Evolutionary conservation across 805 yeast species (phyloP).

Genomic region (Teunomyces tritomae): DNA sequence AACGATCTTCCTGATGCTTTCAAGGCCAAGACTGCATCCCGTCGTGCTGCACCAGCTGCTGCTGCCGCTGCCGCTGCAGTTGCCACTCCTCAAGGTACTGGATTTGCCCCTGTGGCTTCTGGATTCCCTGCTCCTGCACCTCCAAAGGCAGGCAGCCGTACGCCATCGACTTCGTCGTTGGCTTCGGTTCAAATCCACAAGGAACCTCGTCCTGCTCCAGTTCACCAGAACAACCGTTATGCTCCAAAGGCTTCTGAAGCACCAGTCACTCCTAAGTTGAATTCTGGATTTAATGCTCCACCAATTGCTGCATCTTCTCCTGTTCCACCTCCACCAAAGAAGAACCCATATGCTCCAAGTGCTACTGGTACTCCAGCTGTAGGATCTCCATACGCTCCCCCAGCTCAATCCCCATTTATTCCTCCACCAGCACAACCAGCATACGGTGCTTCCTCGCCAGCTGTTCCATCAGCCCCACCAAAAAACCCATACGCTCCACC

Average conservation of each 20-base stretch:
- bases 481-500: constrained; percentile 40
- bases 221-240: constrained; percentile 30
- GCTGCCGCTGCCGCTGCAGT: constrained; percentile 14
- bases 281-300: constrained; percentile 20
- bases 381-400: constrained; percentile 28
- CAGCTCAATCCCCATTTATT: constrained; percentile 18
- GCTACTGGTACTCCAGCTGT: constrained; percentile 12
- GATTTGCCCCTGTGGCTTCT: not conserved
- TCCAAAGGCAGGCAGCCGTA: constrained; percentile 26
- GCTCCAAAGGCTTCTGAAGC: constrained; percentile 14
- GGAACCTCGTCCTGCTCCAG: constrained; percentile 20
- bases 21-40: constrained; percentile 38
- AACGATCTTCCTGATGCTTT: constrained; percentile 62
- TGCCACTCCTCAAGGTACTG: constrained; percentile 13
- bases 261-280: constrained; percentile 4
- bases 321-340: constrained; percentile 18
- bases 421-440: constrained; percentile 13
- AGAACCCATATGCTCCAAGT: constrained; percentile 24
- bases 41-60: constrained; percentile 47
- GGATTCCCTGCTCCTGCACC: constrained; percentile 14
- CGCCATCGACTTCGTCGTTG: constrained; percentile 20
- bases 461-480: constrained; percentile 20
- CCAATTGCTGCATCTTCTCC: constrained; percentile 17
- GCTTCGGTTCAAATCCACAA: constrained; percentile 7
- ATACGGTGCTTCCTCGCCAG: constrained; percentile 9